Base-by-base conservation (phyloP, 2,329 filamentous ascomycete genomes). In the Didymellaceae sp. region DNA sequence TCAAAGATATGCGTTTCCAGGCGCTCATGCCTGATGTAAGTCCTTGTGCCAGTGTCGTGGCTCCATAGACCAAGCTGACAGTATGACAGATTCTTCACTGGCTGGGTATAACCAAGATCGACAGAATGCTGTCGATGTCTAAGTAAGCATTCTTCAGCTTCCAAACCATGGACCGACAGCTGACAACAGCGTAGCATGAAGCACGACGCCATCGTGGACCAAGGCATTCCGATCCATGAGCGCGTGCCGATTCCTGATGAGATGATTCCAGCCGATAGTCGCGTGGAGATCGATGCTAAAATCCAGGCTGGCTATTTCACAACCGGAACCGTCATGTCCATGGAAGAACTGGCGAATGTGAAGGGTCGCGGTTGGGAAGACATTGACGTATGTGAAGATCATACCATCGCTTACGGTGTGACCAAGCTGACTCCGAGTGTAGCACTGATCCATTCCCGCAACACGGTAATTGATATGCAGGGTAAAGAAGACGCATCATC, bases 221-320 rank as follows among this genome's bases (percentile, higher is more conserved):
- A 92, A 78, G 89, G 89, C 48, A 92, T 92, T 61, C 90, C 91
- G 22, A 97, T 97, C 63, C 82, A 88, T 65, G 91, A 97, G 77
- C 84, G 92, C 54, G 86, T 97, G 38, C 91, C 95, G 54, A 90
- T 97, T 58, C 94, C 93, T 4, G 91, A 96, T 59, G 89, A 94
- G 24, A 86, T 94, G 83, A 97, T 97, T 64, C 94, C 94, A 10
- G 90, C 87, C 57, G 94, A 97, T 75, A 96, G 91, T 44, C 82
- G 93, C 60, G 94, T 97, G n/a, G 94, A 99, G 75, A 99, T 97
- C 68, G 94, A 97, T 74, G 94, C 94, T 52, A 97, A 97, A 80
- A 97, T 97, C 70, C 94, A 93, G 63, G 91, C 93, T 54, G 94
- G 85, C 17, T 87, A 87, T 68, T 87, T 97, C 72, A 97, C 93